phyloP scores from a whole-genome alignment of 305 asterid species.

The Fraxinus dipetala region DNA sequence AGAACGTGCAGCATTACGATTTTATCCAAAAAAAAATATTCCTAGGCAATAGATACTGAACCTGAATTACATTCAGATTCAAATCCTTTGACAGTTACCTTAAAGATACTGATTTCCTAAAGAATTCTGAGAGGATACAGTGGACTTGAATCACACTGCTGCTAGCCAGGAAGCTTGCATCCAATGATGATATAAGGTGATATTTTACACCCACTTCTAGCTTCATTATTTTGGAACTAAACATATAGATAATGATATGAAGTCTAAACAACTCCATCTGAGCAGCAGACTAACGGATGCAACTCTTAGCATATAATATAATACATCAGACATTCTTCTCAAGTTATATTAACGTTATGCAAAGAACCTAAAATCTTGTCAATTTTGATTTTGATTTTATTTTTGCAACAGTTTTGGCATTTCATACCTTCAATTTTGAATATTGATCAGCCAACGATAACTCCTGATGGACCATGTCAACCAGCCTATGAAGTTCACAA shows the following conservation, averaged over 20 bases:
- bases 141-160: background rate
- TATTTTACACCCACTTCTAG: slow-evolving; percentile 11
- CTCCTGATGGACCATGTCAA: slow-evolving; percentile 90
- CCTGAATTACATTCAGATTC: background rate
- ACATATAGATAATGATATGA: background rate
- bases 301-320: slow-evolving; percentile 13
- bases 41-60: background rate
- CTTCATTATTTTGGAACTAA: background rate
- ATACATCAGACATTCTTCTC: slow-evolving; percentile 15
- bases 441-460: slow-evolving; percentile 91
- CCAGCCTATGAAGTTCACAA: slow-evolving; percentile 54
- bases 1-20: background rate
- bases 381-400: background rate
- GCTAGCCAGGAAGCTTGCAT: slow-evolving; percentile 8
- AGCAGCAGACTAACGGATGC: slow-evolving; percentile 9
- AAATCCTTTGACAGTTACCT: background rate
- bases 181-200: background rate
- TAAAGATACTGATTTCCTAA: slow-evolving; percentile 9
- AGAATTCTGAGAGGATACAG: background rate
- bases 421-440: slow-evolving; percentile 69
- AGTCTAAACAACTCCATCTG: background rate
- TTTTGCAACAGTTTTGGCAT: slow-evolving; percentile 21
- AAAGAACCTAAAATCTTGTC: background rate
- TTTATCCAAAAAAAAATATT: background rate
- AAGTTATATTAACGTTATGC: background rate